Conservation (phyloP, 2,329 filamentous ascomycete species). For the Juglanconis sp. region DNA sequence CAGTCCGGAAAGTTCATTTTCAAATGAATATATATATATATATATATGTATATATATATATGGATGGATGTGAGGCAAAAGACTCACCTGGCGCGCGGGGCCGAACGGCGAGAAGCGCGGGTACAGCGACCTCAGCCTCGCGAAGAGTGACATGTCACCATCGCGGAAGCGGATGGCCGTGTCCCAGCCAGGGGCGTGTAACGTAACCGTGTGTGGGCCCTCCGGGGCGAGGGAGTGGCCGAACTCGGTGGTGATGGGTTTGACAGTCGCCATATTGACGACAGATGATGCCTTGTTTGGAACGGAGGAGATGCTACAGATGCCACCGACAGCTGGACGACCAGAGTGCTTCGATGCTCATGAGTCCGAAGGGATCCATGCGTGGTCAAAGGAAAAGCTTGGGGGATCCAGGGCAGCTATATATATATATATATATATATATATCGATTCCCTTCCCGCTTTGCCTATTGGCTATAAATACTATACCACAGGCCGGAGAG, state of each 20-base stretch:
- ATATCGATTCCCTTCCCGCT: no score
- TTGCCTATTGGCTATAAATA: no score
- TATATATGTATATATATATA: not conserved
- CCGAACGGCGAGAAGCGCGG: conserved; percentile 44
- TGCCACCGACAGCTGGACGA: no score
- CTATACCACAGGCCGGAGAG: no score
- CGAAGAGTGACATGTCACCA: conserved; percentile 35
- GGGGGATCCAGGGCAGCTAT: no score
- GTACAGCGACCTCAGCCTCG: conserved; percentile 40
- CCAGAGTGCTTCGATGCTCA: no score
- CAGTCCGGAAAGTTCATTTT: not conserved
- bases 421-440: no score
- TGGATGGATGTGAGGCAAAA: not conserved
- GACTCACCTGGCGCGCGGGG: conserved; percentile 30
- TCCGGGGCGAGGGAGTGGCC: conserved; percentile 46
- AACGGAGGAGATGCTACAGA: no score
- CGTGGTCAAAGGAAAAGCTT: no score
- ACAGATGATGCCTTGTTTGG: not conserved
- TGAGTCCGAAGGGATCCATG: no score
- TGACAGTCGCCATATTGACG: conserved; percentile 10
- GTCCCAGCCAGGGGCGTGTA: conserved; percentile 43
- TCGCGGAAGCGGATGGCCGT: conserved; percentile 40
- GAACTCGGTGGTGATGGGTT: conserved; percentile 29
- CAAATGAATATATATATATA: no score
- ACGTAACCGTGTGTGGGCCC: conserved; percentile 44